Evolutionary conservation across 768 basidiomycete genomes (phyloP), one percentile per base, ranked within the genome.

Genomic region (Polyporus arcularius): DNA sequence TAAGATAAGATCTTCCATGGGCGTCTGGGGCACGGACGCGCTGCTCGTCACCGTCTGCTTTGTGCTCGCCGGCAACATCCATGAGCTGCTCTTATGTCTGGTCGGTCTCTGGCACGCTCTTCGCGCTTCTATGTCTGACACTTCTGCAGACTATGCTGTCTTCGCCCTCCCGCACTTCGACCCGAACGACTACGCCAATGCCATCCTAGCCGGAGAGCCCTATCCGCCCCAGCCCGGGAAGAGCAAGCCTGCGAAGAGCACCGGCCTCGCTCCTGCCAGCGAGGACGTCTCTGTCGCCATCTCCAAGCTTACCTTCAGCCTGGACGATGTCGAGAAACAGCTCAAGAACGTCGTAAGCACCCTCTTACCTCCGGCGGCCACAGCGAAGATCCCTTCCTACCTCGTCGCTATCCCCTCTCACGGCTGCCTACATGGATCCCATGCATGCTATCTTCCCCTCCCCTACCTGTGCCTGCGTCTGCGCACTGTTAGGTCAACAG

Each of bases 271-370:
- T 52, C 82, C 82, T 5, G 80, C 84, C 21, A 92, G 88, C 71
- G 93, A 94, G 61, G 96, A 98, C 66, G 89, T 97, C 11, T 90
- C 92, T 3, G 83, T 92, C 3, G 93, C 94, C 3, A 88, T 98
- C 31, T 87, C 92, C 6, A 95, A 92, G 72, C 80, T 99, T 4
- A 90, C 87, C 62, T 83, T 87, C 68, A 91, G 88, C 0, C 89
- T 98, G 60, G 96, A 98, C 42, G 95, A 98, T 73, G 87, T 96
- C 18, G 87, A 89, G 30, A 92, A 89, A 72, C 94, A 98, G 73
- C 88, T 98, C 53, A 91, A 90, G 74, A 81, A 79, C 49, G 79
- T 96, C 74, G 94, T 96, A 60, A 65, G 88, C 69, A 18, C 35
- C 52, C n/a, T 48, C 26, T 30, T 52, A 35, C 43, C n/a, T 51